Evolutionary conservation across 1,139 yeast species (phyloP).

Genomic region (Trichomonascaceae sp.): DNA sequence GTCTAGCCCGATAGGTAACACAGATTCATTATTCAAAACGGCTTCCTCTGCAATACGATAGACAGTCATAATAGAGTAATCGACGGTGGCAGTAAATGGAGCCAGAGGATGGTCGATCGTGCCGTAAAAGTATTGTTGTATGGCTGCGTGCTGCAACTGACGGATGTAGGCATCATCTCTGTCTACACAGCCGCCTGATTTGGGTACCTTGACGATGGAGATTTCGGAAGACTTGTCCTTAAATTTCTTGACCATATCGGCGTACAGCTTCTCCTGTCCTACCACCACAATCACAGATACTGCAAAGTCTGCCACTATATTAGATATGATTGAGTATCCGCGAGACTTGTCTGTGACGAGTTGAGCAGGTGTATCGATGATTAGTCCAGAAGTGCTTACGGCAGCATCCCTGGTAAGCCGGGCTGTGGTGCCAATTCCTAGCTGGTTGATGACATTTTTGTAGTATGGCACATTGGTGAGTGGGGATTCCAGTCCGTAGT

Average conservation of each 20-base stretch:
- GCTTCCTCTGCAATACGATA: slow-evolving; percentile 34
- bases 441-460: slow-evolving; percentile 39
- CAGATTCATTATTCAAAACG: slow-evolving; percentile 21
- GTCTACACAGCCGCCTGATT: slow-evolving; percentile 66
- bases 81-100: slow-evolving; percentile 56
- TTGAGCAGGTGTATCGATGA: slow-evolving; percentile 68
- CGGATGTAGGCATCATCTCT: slow-evolving; percentile 59
- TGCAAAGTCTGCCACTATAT: slow-evolving; percentile 49
- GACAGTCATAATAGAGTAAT: slow-evolving; percentile 35
- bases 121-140: slow-evolving; percentile 87
- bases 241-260: slow-evolving; percentile 49
- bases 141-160: slow-evolving; percentile 58
- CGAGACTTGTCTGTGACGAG: slow-evolving; percentile 25
- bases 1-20: slow-evolving; percentile 30
- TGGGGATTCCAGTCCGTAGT: slow-evolving; percentile 56
- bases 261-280: slow-evolving; percentile 39
- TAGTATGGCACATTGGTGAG: slow-evolving; percentile 50
- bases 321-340: slow-evolving; percentile 38
- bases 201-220: slow-evolving; percentile 46
- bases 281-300: slow-evolving; percentile 27
- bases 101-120: slow-evolving; percentile 51
- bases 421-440: slow-evolving; percentile 46
- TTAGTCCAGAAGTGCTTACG: slow-evolving; percentile 46
- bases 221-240: slow-evolving; percentile 25
- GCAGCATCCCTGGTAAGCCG: slow-evolving; percentile 44